phyloP scores from a whole-genome alignment of 2,329 filamentous ascomycete species.

The Talaromyces piceae region DNA sequence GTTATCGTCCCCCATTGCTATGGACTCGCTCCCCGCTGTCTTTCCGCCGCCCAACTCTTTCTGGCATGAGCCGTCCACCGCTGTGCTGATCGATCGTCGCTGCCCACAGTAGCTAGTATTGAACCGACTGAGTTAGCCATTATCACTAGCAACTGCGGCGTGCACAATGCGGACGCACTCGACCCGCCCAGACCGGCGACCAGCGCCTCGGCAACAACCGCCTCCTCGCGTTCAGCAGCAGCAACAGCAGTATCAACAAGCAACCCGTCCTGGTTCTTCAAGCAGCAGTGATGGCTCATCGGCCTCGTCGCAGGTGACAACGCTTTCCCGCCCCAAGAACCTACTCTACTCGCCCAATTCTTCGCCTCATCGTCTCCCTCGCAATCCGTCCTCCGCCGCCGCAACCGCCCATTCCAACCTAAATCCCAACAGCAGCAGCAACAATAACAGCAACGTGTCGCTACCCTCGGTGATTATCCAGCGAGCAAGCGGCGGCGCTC shows the following conservation, averaged over 20 bases:
- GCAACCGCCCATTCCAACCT: too few species aligned
- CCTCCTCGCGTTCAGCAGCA: slow-evolving; percentile 1
- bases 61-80: not conserved
- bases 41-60: not conserved
- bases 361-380: slow-evolving; percentile 20
- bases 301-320: slow-evolving; percentile 36
- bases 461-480: slow-evolving; percentile 32
- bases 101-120: too few species aligned
- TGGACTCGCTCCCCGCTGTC: not conserved
- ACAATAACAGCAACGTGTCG: slow-evolving; percentile 28
- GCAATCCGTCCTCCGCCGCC: slow-evolving; percentile 21
- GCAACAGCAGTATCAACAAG: slow-evolving; percentile 2
- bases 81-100: not conserved
- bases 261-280: slow-evolving; percentile 33
- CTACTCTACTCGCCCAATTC: slow-evolving; percentile 27
- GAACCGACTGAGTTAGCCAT: too few species aligned
- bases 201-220: slow-evolving; percentile 2
- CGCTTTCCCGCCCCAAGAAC: slow-evolving; percentile 35
- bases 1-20: too few species aligned
- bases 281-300: slow-evolving; percentile 39
- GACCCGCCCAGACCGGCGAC: slow-evolving; percentile 10
- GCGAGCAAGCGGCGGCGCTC: slow-evolving; percentile 17
- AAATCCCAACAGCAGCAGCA: too few species aligned
- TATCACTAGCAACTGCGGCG: not conserved
- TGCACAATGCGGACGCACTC: slow-evolving; percentile 10